Percentiles rank a stretch among this genome's conserved stretches.
Evolutionary conservation across 495 filamentous ascomycete species (phyloP).

Genomic region (Talaromyces ruber): DNA sequence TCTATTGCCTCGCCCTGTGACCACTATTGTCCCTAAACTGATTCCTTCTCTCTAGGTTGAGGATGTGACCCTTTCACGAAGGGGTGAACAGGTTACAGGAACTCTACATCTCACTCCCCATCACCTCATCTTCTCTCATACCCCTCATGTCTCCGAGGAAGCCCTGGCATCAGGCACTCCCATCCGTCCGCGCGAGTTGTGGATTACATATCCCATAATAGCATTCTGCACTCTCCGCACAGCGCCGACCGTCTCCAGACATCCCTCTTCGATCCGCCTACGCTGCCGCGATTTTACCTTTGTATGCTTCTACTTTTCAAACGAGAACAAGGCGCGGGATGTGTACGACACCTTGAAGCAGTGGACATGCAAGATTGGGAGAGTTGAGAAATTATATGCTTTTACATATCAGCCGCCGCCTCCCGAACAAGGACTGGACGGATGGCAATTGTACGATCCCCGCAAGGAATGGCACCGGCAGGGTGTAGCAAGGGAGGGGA

Average conservation of each 20-base stretch:
- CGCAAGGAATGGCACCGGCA: constrained; percentile 71
- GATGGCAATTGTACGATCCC: constrained; percentile 85
- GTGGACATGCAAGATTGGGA: constrained; percentile 74
- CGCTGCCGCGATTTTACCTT: constrained; percentile 90
- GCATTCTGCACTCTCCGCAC: constrained; percentile 63
- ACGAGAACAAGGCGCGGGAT: constrained; percentile 67
- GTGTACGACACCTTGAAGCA: constrained; percentile 82
- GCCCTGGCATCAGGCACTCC: constrained; percentile 21
- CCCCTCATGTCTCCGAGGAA: constrained; percentile 28
- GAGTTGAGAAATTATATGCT: constrained; percentile 84
- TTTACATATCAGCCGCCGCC: constrained; percentile 72
- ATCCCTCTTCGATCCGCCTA: constrained; percentile 75
- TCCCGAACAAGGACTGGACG: constrained; percentile 67
- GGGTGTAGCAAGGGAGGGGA: constrained; percentile 67
- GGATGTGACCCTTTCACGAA: constrained; percentile 54
- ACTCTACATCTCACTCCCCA: constrained; percentile 57
- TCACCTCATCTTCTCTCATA: constrained; percentile 55
- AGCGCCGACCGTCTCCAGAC: constrained; percentile 58
- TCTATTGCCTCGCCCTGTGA: neutral
- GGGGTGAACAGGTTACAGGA: constrained; percentile 51
- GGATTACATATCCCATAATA: constrained; percentile 93
- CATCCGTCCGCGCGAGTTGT: constrained; percentile 61
- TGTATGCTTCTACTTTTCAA: constrained; percentile 78
- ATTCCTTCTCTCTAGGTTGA: constrained; percentile 36
- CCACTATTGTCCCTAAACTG: neutral